phyloP scores from a whole-genome alignment of 2,329 filamentous ascomycete genomes.

The Hypoxylon rubiginosum region DNA sequence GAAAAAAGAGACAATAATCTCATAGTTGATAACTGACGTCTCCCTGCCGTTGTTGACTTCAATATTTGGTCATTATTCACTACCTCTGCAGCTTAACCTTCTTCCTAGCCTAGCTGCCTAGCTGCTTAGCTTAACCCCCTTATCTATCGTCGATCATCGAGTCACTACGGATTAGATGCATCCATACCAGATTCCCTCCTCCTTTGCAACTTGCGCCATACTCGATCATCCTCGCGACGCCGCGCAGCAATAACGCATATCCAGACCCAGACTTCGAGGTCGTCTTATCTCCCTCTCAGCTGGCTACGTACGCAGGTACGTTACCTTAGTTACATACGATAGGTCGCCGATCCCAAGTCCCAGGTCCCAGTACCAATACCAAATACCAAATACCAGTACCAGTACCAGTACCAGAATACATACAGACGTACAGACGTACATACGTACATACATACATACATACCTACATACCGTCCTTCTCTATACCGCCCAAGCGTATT shows the following conservation, averaged over 20 bases:
- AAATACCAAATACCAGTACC: slow-evolving; percentile 6
- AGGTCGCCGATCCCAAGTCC: slow-evolving; percentile 10
- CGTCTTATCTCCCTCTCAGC: slow-evolving; percentile 3
- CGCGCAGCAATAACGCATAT: slow-evolving; percentile 36
- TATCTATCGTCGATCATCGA: slow-evolving; percentile 29
- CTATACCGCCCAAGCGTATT: slow-evolving; percentile 18
- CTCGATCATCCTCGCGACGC: slow-evolving; percentile 39
- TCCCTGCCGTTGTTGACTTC: slow-evolving; percentile 24
- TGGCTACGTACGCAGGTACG: slow-evolving; percentile 36
- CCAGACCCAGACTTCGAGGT: slow-evolving; percentile 14
- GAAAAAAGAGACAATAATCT: neutral
- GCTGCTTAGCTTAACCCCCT: too few species aligned
- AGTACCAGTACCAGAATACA: neutral
- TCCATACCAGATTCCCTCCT: slow-evolving; percentile 40
- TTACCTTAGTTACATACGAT: slow-evolving; percentile 34
- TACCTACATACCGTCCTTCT: neutral
- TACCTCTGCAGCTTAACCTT: slow-evolving; percentile 16
- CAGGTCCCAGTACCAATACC: neutral
- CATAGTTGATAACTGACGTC: slow-evolving; percentile 27
- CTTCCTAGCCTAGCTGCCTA: slow-evolving; percentile 12
- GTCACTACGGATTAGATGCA: slow-evolving; percentile 35
- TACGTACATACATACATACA: too few species aligned
- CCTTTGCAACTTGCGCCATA: slow-evolving; percentile 37
- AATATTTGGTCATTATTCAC: slow-evolving; percentile 34
- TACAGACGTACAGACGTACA: too few species aligned